Percentiles rank a stretch among this genome's conserved stretches.
phyloP scores from a whole-genome alignment of 2,329 filamentous ascomycete genomes.

The Tolypocladium endophyticum region DNA sequence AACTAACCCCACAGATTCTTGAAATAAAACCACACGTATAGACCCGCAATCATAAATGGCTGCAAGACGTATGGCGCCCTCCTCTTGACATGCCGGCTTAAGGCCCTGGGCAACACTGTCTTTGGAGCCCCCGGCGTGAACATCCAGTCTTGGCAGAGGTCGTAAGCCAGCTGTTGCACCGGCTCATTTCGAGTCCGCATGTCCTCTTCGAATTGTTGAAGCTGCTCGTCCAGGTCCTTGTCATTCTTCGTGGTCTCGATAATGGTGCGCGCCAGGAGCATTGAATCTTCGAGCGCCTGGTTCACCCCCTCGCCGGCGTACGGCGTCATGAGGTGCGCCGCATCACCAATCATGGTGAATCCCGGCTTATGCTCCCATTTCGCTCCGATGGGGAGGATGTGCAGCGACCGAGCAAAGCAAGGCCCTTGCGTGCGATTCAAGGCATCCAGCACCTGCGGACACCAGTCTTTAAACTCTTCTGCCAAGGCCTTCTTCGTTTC shows the following conservation, averaged over 20 bases:
- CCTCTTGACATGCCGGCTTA: constrained; percentile 18
- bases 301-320: constrained; percentile 52
- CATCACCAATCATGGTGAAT: constrained; percentile 46
- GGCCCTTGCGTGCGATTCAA: constrained; percentile 27
- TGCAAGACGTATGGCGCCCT: neutral
- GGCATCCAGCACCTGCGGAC: constrained; percentile 27
- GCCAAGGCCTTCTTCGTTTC: constrained; percentile 27
- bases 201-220: constrained; percentile 23
- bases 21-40: neutral
- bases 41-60: neutral
- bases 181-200: constrained; percentile 26
- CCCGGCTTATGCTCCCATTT: constrained; percentile 36
- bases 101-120: constrained; percentile 25
- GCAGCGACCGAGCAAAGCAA: constrained; percentile 33
- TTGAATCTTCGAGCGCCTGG: constrained; percentile 42
- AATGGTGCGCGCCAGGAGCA: constrained; percentile 35
- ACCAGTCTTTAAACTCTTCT: constrained; percentile 28
- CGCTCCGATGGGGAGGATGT: constrained; percentile 39
- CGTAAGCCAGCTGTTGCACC: constrained; percentile 30
- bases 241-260: constrained; percentile 13
- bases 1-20: neutral
- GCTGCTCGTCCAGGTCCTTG: constrained; percentile 19
- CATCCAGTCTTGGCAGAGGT: constrained; percentile 35
- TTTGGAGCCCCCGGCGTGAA: constrained; percentile 34
- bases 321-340: constrained; percentile 49